phyloP scores from a whole-genome alignment of 1,139 yeast genomes.

The Blastobotrys apis region DNA sequence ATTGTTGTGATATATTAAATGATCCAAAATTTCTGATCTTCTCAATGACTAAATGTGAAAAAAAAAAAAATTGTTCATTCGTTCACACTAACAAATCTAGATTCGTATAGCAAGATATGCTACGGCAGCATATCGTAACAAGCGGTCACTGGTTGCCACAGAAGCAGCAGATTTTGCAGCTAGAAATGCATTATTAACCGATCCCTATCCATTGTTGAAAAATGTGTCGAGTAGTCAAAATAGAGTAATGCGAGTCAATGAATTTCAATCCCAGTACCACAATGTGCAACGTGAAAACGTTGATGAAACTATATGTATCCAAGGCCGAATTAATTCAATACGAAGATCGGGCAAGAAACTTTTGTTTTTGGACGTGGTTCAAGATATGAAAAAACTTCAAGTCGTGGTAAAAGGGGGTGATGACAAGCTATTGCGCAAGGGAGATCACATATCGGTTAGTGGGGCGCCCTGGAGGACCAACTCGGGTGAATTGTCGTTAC shows the following conservation, averaged over 20 bases:
- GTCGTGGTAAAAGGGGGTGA: conserved; percentile 48
- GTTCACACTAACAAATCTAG: too few relatives aligned
- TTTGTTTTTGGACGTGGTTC: conserved; percentile 60
- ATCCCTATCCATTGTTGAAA: conserved; percentile 25
- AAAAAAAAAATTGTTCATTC: too few relatives aligned
- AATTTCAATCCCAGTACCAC: conserved; percentile 2
- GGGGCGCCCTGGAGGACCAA: conserved; percentile 76
- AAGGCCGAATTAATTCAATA: conserved; percentile 56
- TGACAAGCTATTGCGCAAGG: conserved; percentile 53
- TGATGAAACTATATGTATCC: conserved; percentile 31
- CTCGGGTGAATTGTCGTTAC: conserved; percentile 72
- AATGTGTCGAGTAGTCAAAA: conserved; percentile 9
- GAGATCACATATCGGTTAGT: conserved; percentile 61
- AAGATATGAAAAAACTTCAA: conserved; percentile 55
- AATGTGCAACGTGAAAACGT: background rate
- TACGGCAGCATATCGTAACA: conserved; percentile 11
- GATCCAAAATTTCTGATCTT: conserved; percentile 20
- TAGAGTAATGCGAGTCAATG: conserved; percentile 10
- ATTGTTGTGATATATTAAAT: conserved; percentile 11
- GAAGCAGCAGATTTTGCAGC: conserved; percentile 42
- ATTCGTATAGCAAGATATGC: conserved; percentile 13
- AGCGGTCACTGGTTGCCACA: conserved; percentile 15
- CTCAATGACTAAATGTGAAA: conserved; percentile 22
- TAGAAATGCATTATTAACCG: conserved; percentile 32
- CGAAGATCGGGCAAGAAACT: conserved; percentile 64